phyloP scores from a whole-genome alignment of 1,284 basidiomycete genomes.

The Cutaneotrichosporon sp. region DNA sequence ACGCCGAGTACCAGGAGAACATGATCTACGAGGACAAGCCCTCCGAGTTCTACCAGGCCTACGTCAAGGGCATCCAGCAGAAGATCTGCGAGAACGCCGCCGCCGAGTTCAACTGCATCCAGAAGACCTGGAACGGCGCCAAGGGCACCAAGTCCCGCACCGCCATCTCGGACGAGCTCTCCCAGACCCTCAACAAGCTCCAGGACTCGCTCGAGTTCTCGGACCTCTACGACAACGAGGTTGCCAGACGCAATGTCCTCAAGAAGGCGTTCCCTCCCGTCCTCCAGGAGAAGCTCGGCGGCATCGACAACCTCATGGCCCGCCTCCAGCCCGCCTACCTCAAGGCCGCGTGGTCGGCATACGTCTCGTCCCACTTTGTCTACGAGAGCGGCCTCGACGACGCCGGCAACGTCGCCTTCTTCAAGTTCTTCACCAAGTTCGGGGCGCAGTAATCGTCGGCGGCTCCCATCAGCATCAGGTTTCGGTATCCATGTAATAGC shows the following conservation, averaged over 20 bases:
- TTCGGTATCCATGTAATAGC: conserved; percentile 6
- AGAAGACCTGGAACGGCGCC: conserved; percentile 80
- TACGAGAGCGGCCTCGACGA: conserved; percentile 85
- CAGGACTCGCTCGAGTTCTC: conserved; percentile 89
- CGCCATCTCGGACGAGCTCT: conserved; percentile 90
- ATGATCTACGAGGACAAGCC: conserved; percentile 95
- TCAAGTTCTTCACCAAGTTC: conserved; percentile 70
- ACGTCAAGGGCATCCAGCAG: conserved; percentile 88
- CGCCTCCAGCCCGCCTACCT: conserved; percentile 87
- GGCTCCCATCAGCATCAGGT: conserved; percentile 2
- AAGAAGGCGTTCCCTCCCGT: conserved; percentile 83
- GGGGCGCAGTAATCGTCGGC: neutral
- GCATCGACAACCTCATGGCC: conserved; percentile 71
- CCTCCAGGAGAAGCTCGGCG: conserved; percentile 78
- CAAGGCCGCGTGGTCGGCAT: conserved; percentile 84
- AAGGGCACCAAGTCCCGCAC: conserved; percentile 83
- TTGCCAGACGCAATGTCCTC: conserved; percentile 78
- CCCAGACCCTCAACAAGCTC: conserved; percentile 79
- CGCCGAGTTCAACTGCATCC: conserved; percentile 88
- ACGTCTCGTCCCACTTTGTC: conserved; percentile 87
- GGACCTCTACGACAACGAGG: conserved; percentile 81
- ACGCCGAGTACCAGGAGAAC: conserved; percentile 76
- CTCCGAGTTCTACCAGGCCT: conserved; percentile 80
- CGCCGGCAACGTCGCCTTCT: conserved; percentile 91
- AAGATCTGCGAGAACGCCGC: conserved; percentile 92